phyloP scores from a whole-genome alignment of 2,329 filamentous ascomycete genomes.

The Fusarium burgessii region DNA sequence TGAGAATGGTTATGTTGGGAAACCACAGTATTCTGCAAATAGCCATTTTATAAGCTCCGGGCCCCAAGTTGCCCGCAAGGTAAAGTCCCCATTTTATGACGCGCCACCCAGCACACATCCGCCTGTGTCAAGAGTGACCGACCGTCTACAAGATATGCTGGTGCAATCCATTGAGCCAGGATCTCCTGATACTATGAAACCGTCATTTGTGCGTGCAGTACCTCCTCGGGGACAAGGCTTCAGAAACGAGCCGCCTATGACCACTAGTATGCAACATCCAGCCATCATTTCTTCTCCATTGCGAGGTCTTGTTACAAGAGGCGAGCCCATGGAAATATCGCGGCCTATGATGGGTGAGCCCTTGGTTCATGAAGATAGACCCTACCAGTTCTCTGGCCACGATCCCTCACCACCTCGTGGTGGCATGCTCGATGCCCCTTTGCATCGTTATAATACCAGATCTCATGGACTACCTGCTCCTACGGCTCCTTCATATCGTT shows the following conservation, averaged over 20 bases:
- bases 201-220: slow-evolving; percentile 52
- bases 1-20: slow-evolving; percentile 48
- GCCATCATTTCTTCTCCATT: slow-evolving; percentile 37
- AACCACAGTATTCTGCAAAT: slow-evolving; percentile 33
- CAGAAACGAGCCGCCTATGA: slow-evolving; percentile 36
- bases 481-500: slow-evolving; percentile 12
- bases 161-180: slow-evolving; percentile 61
- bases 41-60: slow-evolving; percentile 32
- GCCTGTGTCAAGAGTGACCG: slow-evolving; percentile 24
- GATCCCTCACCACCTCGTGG: slow-evolving; percentile 19
- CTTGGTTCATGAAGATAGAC: slow-evolving; percentile 11
- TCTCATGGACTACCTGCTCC: not conserved
- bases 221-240: slow-evolving; percentile 46
- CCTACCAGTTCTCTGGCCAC: slow-evolving; percentile 24
- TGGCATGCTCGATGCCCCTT: slow-evolving; percentile 17
- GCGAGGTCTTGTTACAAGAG: slow-evolving; percentile 30
- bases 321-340: slow-evolving; percentile 30
- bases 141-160: slow-evolving; percentile 56
- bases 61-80: slow-evolving; percentile 44
- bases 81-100: slow-evolving; percentile 43
- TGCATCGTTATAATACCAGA: slow-evolving; percentile 24
- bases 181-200: slow-evolving; percentile 53
- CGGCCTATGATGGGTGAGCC: slow-evolving; percentile 34
- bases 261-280: slow-evolving; percentile 36
- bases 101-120: slow-evolving; percentile 39